A percentile compares a stretch with the other conserved stretches of the same genome.
Evolutionary conservation across 306 rosid species (phyloP).

Genomic region (Bauhinia variegata): DNA sequence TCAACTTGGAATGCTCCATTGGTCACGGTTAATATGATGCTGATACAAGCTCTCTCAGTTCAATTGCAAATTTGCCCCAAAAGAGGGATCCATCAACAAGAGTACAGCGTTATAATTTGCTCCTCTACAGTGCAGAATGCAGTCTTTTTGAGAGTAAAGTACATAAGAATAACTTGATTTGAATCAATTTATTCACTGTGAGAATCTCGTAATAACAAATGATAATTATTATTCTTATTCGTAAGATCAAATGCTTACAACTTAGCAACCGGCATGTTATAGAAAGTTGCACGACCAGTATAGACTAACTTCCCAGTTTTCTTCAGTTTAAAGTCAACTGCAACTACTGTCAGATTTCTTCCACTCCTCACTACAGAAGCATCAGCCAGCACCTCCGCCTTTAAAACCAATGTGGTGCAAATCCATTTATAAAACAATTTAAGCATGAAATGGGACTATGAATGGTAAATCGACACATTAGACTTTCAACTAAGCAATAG

Average conservation of each 20-base stretch:
- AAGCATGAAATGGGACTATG: not conserved
- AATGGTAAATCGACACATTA: constrained; percentile 11
- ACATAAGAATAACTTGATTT: too few species aligned
- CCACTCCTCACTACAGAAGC: constrained; percentile 72
- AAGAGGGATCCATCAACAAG: not conserved
- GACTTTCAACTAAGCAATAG: constrained; percentile 12
- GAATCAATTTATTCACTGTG: too few species aligned
- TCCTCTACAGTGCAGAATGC: too few species aligned
- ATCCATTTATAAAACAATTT: constrained; percentile 10
- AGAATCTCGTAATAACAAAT: too few species aligned
- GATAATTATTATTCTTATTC: not conserved
- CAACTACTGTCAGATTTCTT: constrained; percentile 68
- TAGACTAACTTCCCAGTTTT: constrained; percentile 56
- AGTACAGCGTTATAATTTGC: not conserved
- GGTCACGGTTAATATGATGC: too few species aligned
- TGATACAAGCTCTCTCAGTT: too few species aligned
- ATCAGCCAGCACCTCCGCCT: constrained; percentile 72
- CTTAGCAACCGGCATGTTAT: constrained; percentile 45
- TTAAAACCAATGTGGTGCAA: constrained; percentile 21
- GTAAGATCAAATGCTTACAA: constrained; percentile 33
- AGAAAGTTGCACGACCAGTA: constrained; percentile 45
- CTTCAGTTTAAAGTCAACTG: constrained; percentile 61
- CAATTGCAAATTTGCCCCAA: too few species aligned
- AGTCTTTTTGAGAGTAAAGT: too few species aligned
- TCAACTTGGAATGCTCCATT: too few species aligned